Conservation (phyloP, 164 flowering plant species). For the Amborella trichopoda region DNA sequence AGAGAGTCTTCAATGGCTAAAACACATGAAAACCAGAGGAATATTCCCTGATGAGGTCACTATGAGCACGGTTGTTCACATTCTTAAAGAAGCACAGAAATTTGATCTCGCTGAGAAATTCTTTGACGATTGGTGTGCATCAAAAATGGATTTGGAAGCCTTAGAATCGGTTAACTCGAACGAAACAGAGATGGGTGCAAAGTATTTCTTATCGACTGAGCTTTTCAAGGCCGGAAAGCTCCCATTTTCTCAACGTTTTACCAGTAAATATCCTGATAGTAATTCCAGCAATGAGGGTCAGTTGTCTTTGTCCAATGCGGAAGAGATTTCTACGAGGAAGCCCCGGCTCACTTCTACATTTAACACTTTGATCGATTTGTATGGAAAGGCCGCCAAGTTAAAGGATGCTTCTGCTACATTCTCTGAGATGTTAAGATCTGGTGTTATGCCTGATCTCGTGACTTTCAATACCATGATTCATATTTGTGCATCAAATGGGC, state of each 20-base stretch:
- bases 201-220: constrained; percentile 69
- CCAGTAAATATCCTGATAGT: constrained; percentile 26
- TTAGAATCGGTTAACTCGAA: constrained; percentile 25
- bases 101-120: constrained; percentile 59
- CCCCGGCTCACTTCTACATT: constrained; percentile 64
- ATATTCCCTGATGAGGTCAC: constrained; percentile 81
- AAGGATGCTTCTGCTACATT: constrained; percentile 69
- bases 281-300: constrained; percentile 6
- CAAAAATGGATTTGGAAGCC: constrained; percentile 37
- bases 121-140: constrained; percentile 70
- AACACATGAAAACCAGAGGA: constrained; percentile 71
- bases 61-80: constrained; percentile 66
- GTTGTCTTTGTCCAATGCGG: neutral
- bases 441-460: constrained; percentile 61
- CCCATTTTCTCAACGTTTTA: neutral
- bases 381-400: constrained; percentile 83
- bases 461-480: constrained; percentile 92
- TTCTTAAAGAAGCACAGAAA: constrained; percentile 66
- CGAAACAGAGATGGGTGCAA: constrained; percentile 20
- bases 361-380: constrained; percentile 78
- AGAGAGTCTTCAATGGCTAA: constrained; percentile 82
- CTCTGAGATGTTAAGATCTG: constrained; percentile 67
- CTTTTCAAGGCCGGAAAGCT: constrained; percentile 55
- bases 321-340: constrained; percentile 21
- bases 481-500: constrained; percentile 71